A percentile compares a stretch with the other conserved stretches of the same genome.
phyloP scores from a whole-genome alignment of 2,329 filamentous ascomycete genomes.

The Geosmithia morbida region DNA sequence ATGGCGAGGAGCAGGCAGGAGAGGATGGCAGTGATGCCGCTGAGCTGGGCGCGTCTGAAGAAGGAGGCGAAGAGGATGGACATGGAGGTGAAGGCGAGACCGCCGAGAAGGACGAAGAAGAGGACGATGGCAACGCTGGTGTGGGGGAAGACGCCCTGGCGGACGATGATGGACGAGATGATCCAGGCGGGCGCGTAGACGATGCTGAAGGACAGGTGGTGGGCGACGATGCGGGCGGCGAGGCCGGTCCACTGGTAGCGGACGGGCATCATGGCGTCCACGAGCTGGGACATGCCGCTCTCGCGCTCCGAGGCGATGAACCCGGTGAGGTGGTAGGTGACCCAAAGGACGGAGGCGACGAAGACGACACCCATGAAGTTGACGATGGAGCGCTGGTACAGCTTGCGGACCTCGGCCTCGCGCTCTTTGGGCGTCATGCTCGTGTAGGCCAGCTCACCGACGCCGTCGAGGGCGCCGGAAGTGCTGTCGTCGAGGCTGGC shows the following conservation, averaged over 20 bases:
- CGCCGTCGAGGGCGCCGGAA: constrained; percentile 18
- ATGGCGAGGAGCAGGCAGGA: constrained; percentile 63
- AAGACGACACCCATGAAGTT: constrained; percentile 67
- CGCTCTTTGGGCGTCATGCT: constrained; percentile 54
- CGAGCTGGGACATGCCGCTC: constrained; percentile 71
- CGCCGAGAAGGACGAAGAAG: constrained; percentile 61
- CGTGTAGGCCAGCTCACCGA: constrained; percentile 63
- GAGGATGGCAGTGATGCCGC: constrained; percentile 67
- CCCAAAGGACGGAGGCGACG: constrained; percentile 63
- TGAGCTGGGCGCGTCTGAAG: constrained; percentile 78
- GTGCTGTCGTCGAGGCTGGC: constrained; percentile 31
- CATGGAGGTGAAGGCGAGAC: constrained; percentile 64
- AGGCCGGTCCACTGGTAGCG: constrained; percentile 61
- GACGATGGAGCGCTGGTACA: constrained; percentile 59
- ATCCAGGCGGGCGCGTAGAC: constrained; percentile 78
- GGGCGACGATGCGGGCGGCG: constrained; percentile 60
- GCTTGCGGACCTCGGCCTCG: constrained; percentile 45
- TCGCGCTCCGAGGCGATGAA: constrained; percentile 78
- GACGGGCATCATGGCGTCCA: constrained; percentile 86
- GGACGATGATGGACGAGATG: constrained; percentile 53
- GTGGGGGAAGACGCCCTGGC: constrained; percentile 46
- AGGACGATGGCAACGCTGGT: constrained; percentile 53
- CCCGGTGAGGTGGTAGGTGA: constrained; percentile 78
- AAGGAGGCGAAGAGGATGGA: constrained; percentile 71
- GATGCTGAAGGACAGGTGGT: constrained; percentile 66